Percentiles rank a stretch among this genome's conserved stretches.
Conservation (phyloP, 139 green algal species). For the Volvox reticuliferus region DNA sequence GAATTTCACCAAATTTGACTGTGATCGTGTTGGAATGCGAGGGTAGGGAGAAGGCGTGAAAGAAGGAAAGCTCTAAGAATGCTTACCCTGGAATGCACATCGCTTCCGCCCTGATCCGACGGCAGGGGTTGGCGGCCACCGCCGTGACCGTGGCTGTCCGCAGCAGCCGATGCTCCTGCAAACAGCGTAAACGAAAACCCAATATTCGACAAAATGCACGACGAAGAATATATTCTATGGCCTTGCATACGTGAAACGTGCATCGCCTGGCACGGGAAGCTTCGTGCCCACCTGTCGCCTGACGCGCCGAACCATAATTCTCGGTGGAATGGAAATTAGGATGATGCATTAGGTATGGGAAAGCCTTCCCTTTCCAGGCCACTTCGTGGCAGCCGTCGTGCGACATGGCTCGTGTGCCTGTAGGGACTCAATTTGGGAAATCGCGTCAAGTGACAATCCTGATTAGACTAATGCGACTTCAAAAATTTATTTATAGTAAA, state of each 20-base stretch:
- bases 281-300: not conserved
- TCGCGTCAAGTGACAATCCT: no score
- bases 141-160: not conserved
- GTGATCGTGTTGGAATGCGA: no score
- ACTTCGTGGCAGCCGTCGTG: conserved; percentile 77
- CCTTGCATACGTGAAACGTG: not conserved
- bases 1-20: no score
- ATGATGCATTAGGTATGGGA: conserved; percentile 81
- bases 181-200: not conserved
- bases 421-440: not conserved
- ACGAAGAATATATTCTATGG: no score
- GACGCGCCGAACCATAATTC: conserved; percentile 65
- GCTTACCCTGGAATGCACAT: conserved; percentile 16
- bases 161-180: not conserved
- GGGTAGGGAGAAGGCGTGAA: no score
- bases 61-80: no score
- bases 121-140: not conserved
- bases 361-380: conserved; percentile 77
- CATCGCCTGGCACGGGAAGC: not conserved
- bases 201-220: no score
- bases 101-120: conserved; percentile 2
- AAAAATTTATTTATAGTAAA: no score
- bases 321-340: conserved; percentile 61
- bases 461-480: not conserved
- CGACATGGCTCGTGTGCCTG: conserved; percentile 52